Evolutionary conservation across 1,284 basidiomycete species (phyloP).

Genomic region (Tetrapyrgos nigripes): DNA sequence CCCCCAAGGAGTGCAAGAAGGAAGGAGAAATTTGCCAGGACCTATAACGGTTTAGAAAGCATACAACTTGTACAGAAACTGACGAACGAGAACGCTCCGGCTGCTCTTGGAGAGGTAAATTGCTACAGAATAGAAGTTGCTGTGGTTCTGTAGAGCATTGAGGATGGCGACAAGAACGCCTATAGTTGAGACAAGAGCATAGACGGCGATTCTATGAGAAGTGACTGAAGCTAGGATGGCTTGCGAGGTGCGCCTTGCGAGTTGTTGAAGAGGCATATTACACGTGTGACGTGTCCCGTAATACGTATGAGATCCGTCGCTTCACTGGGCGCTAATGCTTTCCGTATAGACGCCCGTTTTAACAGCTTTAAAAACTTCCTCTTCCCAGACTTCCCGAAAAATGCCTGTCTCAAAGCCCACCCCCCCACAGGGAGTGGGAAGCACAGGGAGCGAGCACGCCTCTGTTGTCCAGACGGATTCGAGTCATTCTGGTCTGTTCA

Average conservation of each 20-base stretch:
- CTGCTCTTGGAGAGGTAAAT: constrained; percentile 94
- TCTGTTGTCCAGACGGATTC: too few species aligned
- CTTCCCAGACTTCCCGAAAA: neutral
- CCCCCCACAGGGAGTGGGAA: too few species aligned
- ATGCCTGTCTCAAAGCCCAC: too few species aligned
- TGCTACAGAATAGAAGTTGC: constrained; percentile 94
- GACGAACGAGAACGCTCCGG: constrained; percentile 83
- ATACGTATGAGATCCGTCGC: neutral
- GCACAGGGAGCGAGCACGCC: too few species aligned
- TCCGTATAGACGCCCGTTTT: neutral
- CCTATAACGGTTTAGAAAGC: constrained; percentile 50
- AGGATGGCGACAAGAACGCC: constrained; percentile 76
- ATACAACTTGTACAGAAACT: neutral
- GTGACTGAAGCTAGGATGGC: constrained; percentile 44
- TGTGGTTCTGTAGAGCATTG: constrained; percentile 84
- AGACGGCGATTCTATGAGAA: constrained; percentile 72
- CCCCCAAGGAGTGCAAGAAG: constrained; percentile 81
- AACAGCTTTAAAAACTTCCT: neutral
- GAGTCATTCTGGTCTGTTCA: too few species aligned
- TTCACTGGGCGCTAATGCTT: neutral
- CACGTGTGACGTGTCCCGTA: neutral
- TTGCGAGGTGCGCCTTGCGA: constrained; percentile 10
- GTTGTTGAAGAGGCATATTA: constrained; percentile 10
- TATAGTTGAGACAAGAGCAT: constrained; percentile 71
- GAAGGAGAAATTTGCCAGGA: constrained; percentile 92